Base-by-base conservation (phyloP, 2,329 filamentous ascomycete genomes). In the Neofusicoccum cordaticola region DNA sequence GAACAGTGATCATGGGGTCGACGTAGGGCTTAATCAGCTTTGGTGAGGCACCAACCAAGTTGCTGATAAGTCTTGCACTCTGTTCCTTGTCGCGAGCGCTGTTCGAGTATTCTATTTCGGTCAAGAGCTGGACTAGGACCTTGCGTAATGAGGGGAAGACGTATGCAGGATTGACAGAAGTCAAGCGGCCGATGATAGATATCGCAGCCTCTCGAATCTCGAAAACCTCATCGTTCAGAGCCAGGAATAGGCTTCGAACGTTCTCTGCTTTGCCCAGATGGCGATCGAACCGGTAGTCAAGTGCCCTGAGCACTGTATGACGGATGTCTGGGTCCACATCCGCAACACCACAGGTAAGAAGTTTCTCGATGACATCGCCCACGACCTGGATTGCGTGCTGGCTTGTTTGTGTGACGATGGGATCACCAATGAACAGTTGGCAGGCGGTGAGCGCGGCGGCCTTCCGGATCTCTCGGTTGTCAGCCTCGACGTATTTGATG, bases 181-280 rank as follows among this genome's bases (percentile, higher is more conserved):
- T 96, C 64, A 99, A 82, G 12, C 96, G 92, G 37, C 95, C 96
- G 71, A 99, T 97, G 69, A 99, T 97, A 17, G 92, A 90, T 72
- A 99, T 97, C 8, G 95, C 91, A 34, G 95, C 94, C 79, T 99
- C 93, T 71, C 96, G 86, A 66, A 98, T 97, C 2, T 88, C 84
- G 69, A 98, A 99, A 1, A 93, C 86, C 73, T 98, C 94, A 71
- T 99, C 95, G 69, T 99, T 97, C 15, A 99, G 85, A 0, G 95
- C 94, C 66, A 98, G 89, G 78, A 99, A 98, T 0, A 99, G 81
- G 13, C 93, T 97, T 19, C 96, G 88, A 53, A 99, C 96, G 73
- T 99, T 99, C 76, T 99, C 94, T 0, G 96, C 93, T 76, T 97
- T 96, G 47, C 93, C 93, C n/a, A 99, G 84, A 75, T 99, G 95